phyloP scores from a whole-genome alignment of 768 basidiomycete species.

The Lactifluus echinatus region DNA sequence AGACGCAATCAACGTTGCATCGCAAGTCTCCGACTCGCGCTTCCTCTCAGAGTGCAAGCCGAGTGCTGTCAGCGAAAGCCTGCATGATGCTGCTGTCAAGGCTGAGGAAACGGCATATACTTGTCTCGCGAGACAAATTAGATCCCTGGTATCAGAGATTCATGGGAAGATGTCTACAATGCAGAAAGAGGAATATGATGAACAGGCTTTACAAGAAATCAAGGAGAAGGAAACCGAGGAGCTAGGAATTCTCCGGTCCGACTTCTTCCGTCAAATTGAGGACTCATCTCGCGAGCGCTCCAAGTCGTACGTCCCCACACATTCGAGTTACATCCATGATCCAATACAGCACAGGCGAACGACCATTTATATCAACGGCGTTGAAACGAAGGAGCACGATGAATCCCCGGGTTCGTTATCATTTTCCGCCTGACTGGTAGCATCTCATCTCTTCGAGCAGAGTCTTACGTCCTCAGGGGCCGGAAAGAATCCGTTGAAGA shows the following conservation, averaged over 20 bases:
- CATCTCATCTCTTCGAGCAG: neutral
- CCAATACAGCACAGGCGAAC: neutral
- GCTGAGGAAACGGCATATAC: neutral
- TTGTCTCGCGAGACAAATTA: slow-evolving; percentile 4
- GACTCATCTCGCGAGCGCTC: neutral
- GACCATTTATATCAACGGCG: neutral
- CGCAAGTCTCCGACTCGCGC: neutral
- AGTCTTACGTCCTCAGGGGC: slow-evolving; percentile 8
- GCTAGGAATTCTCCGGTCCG: neutral
- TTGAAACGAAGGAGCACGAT: neutral
- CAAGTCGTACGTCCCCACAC: neutral
- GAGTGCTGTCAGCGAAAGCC: neutral
- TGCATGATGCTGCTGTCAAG: neutral
- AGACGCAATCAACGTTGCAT: neutral
- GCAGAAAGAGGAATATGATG: slow-evolving; percentile 9
- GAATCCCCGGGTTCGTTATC: neutral
- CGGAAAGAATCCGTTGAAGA: neutral
- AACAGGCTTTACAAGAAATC: slow-evolving; percentile 2
- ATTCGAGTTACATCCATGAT: neutral
- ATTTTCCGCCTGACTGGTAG: neutral
- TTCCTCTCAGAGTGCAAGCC: slow-evolving; percentile 5
- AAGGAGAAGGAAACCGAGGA: neutral
- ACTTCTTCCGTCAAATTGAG: slow-evolving; percentile 3
- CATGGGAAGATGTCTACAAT: neutral
- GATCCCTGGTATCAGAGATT: neutral